Percentiles rank a stretch among this genome's conserved stretches.
These are phyloP conservation scores for Candida wancherniae DNA, from an alignment of 805 yeast species.

Conservation along the genomic window DNA sequence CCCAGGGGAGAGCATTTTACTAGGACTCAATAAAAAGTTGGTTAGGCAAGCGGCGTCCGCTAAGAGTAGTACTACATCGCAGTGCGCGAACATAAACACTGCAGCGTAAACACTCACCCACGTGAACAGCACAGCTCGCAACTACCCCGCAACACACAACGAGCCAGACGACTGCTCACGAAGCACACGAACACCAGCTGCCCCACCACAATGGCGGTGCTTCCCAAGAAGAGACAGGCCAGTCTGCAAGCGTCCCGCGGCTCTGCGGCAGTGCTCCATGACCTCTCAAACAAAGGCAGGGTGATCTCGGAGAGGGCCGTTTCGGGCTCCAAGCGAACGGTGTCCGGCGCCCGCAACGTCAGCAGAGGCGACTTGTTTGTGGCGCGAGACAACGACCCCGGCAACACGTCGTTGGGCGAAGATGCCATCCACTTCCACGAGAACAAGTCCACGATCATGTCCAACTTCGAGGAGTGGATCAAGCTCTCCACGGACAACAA, in stretches of 20 bases:
- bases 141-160: no score
- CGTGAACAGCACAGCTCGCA: no score
- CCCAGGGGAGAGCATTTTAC: no score
- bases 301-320: conserved; percentile 22
- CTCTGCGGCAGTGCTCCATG: conserved; percentile 20
- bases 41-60: no score
- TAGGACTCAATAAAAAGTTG: no score
- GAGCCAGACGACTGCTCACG: no score
- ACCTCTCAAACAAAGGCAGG: conserved; percentile 26
- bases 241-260: conserved; percentile 11
- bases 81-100: no score
- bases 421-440: conserved; percentile 40
- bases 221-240: conserved; percentile 24
- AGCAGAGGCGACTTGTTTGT: conserved; percentile 20
- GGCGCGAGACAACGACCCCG: conserved; percentile 11
- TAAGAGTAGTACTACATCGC: no score
- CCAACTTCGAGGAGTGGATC: conserved; percentile 47
- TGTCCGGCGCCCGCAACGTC: conserved; percentile 14
- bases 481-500: conserved; percentile 50
- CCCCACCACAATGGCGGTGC: conserved; percentile 8
- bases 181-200: not conserved
- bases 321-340: conserved; percentile 20
- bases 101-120: no score
- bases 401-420: conserved; percentile 22
- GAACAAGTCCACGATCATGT: conserved; percentile 38